Percentiles rank a stretch among this genome's conserved stretches.
phyloP scores from a whole-genome alignment of 176 grass and related monocot genomes.

The Avena atlantica region DNA sequence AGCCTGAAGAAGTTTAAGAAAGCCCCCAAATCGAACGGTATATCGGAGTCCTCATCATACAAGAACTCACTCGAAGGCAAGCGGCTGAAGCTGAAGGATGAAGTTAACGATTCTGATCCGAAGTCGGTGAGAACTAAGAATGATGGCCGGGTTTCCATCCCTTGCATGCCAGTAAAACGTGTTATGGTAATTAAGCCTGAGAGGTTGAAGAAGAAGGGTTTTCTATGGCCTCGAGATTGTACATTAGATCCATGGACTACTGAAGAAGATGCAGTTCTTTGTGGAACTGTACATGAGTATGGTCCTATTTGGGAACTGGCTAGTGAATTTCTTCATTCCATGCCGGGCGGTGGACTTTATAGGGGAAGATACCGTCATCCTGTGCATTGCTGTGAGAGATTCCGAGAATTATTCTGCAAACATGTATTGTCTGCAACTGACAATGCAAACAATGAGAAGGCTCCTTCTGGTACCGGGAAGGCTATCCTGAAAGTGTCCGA shows the following conservation, averaged over 20 bases:
- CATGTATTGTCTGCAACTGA: slow-evolving; percentile 75
- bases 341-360: slow-evolving; percentile 67
- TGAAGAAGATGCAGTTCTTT: slow-evolving; percentile 90
- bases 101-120: slow-evolving; percentile 51
- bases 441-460: slow-evolving; percentile 76
- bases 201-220: slow-evolving; percentile 83
- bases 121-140: slow-evolving; percentile 63
- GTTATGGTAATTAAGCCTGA: slow-evolving; percentile 90
- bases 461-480: slow-evolving; percentile 79
- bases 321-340: slow-evolving; percentile 75
- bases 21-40: slow-evolving; percentile 53
- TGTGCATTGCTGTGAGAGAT: slow-evolving; percentile 95
- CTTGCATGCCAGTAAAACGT: slow-evolving; percentile 67
- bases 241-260: slow-evolving; percentile 76
- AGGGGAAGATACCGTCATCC: slow-evolving; percentile 86
- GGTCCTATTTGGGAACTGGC: slow-evolving; percentile 83
- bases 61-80: slow-evolving; percentile 50
- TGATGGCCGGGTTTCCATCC: slow-evolving; percentile 58
- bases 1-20: slow-evolving; percentile 79
- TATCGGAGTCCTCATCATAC: slow-evolving; percentile 50
- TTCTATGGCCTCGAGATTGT: slow-evolving; percentile 74
- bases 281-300: slow-evolving; percentile 81
- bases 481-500: slow-evolving; percentile 87
- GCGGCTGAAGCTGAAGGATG: slow-evolving; percentile 57
- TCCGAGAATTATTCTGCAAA: slow-evolving; percentile 94